phyloP scores from a whole-genome alignment of 306 rosid genomes.

The Dryas octopetala region DNA sequence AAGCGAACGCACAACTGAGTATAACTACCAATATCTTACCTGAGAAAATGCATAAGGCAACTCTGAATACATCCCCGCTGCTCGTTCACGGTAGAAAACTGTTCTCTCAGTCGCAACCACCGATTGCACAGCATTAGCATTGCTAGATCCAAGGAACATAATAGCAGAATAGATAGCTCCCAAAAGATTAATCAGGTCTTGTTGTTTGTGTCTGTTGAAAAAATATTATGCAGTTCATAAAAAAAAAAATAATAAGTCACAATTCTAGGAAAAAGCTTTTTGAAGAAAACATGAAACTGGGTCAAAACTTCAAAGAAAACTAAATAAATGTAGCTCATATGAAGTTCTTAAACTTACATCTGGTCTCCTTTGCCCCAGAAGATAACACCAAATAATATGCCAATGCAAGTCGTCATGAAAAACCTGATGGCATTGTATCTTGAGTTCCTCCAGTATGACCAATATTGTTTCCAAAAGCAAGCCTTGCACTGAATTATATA shows the following conservation, averaged over 20 bases:
- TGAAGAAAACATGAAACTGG: background rate
- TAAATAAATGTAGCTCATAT: background rate
- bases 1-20: background rate
- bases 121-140: constrained; percentile 47
- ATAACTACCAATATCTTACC: constrained; percentile 25
- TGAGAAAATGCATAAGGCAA: too few species aligned
- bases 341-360: constrained; percentile 31
- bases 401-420: constrained; percentile 34
- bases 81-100: constrained; percentile 70
- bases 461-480: constrained; percentile 72
- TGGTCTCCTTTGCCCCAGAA: constrained; percentile 50
- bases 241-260: background rate
- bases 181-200: constrained; percentile 39
- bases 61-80: too few species aligned
- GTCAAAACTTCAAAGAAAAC: background rate
- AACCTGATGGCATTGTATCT: constrained; percentile 43
- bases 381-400: constrained; percentile 47
- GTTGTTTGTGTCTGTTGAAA: constrained; percentile 30
- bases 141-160: constrained; percentile 53
- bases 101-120: constrained; percentile 53
- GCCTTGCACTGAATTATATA: constrained; percentile 51
- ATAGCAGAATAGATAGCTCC: constrained; percentile 60
- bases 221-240: background rate
- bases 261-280: background rate
- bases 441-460: constrained; percentile 72